Evolutionary conservation across 2,329 filamentous ascomycete species (phyloP).

Genomic region (Trichophyton verrucosum): DNA sequence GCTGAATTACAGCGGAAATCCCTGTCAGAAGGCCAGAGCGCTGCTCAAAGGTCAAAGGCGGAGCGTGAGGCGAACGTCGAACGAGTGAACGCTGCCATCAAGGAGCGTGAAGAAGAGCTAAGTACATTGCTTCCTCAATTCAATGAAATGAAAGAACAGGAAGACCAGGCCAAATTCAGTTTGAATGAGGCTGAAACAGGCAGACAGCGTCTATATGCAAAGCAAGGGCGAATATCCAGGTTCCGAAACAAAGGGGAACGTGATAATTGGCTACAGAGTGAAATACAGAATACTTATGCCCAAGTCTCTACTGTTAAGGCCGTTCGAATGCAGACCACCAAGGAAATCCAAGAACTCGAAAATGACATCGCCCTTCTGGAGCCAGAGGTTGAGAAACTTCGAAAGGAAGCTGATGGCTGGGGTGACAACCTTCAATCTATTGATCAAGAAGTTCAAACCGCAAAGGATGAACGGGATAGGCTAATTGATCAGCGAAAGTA

Average conservation of each 20-base stretch:
- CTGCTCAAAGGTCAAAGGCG: constrained; percentile 58
- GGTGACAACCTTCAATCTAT: constrained; percentile 61
- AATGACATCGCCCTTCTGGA: constrained; percentile 60
- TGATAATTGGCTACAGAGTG: constrained; percentile 65
- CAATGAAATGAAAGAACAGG: constrained; percentile 58
- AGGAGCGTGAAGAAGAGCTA: constrained; percentile 64
- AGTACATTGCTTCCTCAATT: constrained; percentile 64
- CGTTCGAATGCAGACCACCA: constrained; percentile 69
- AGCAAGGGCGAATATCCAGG: constrained; percentile 77
- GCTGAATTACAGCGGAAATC: constrained; percentile 74
- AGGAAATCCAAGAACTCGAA: constrained; percentile 65
- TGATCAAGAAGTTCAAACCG: constrained; percentile 59
- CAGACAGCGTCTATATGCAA: constrained; percentile 70
- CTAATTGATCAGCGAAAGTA: constrained; percentile 73
- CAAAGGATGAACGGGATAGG: constrained; percentile 65
- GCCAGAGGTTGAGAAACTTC: constrained; percentile 56
- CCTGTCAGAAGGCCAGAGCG: constrained; percentile 68
- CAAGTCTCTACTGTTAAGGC: constrained; percentile 70
- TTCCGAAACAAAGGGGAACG: constrained; percentile 83
- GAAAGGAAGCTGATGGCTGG: constrained; percentile 64
- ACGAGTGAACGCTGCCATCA: constrained; percentile 60
- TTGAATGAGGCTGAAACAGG: constrained; percentile 65
- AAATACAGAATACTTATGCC: constrained; percentile 67
- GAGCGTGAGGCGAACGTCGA: constrained; percentile 61
- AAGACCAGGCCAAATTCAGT: constrained; percentile 56